Evolutionary conservation across 179 eudicot species (phyloP), one percentile per base, ranked within the genome.

Genomic region (Spinacia oleracea): DNA sequence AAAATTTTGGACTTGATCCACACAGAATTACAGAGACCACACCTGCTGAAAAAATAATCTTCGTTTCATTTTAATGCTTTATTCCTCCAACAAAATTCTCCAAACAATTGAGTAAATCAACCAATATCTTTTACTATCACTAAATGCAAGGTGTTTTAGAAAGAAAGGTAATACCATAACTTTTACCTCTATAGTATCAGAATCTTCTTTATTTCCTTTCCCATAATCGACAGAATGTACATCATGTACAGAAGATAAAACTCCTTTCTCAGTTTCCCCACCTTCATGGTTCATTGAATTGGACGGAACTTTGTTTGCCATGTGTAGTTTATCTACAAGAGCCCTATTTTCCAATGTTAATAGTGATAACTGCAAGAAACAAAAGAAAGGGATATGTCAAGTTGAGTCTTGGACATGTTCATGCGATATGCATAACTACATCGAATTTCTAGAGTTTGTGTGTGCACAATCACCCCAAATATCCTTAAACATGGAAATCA

Each of bases 281-380:
- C 25, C 87, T 64, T 77, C 85, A 77, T 45, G 80, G 75, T 78
- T 79, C 62, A 50, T 46, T 40, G 65, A 75, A 45, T 60, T 50
- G 43, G 85, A 76, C 53, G 77, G 81, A 70, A 72, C 79, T 74
- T 77, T 77, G 50, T 60, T 80, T 65, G 62, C 64, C 76, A 78
- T 73, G 75, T 71, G 85, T 32, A 85, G 80, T 51, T 70, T 75
- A 78, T 84, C 82, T 31, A 73, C 74, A 50, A 82, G 82, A 71
- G 80, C 75, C 73, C 81, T 89, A 56, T 90, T 92, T 79, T 90
- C 90, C 83, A 81, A 86, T 71, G 50, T 82, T 68, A 96, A 78
- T 51, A 87, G 83, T 48, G 87, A 84, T 67, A 92, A 87, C 99
- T 96, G 89, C 87, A 78, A 31, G 69, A 40, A 70, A 58, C 14